A percentile compares a stretch with the other conserved stretches of the same genome.
phyloP scores from a whole-genome alignment of 805 yeast genomes.

The Spathaspora hagerdaliae region DNA sequence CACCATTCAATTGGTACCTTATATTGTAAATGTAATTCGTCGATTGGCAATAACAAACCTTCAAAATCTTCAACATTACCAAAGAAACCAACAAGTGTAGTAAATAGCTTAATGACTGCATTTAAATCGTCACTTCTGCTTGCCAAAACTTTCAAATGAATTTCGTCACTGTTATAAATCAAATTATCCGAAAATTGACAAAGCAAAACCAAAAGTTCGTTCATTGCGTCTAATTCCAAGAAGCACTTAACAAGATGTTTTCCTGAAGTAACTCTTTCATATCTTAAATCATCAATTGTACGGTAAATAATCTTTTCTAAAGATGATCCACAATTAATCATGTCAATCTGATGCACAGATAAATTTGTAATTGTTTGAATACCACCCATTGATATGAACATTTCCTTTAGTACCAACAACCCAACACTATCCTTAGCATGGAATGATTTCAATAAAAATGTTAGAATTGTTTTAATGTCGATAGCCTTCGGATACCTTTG shows the following conservation, averaged over 20 bases:
- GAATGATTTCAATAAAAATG: constrained; percentile 58
- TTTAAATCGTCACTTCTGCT: constrained; percentile 68
- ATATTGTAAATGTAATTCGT: constrained; percentile 37
- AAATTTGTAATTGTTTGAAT: constrained; percentile 66
- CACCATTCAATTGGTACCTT: constrained; percentile 58
- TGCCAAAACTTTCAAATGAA: constrained; percentile 69
- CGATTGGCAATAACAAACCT: constrained; percentile 36
- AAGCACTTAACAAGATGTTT: constrained; percentile 45
- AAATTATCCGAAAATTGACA: constrained; percentile 44
- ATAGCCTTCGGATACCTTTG: constrained; percentile 47
- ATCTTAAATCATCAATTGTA: constrained; percentile 59
- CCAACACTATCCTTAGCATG: constrained; percentile 57
- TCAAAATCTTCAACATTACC: constrained; percentile 30
- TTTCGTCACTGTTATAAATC: constrained; percentile 26
- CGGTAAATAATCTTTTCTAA: constrained; percentile 52
- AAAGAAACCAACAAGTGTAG: constrained; percentile 55
- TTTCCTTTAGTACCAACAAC: constrained; percentile 60
- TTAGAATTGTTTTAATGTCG: constrained; percentile 59
- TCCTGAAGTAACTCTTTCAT: constrained; percentile 45
- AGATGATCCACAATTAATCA: constrained; percentile 61
- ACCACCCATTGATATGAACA: constrained; percentile 74
- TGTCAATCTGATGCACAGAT: constrained; percentile 58
- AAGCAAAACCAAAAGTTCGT: constrained; percentile 66
- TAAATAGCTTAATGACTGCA: constrained; percentile 61
- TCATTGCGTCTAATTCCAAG: constrained; percentile 38